Conservation (phyloP, 139 green algal genomes). For the Micractinium sp. region DNA sequence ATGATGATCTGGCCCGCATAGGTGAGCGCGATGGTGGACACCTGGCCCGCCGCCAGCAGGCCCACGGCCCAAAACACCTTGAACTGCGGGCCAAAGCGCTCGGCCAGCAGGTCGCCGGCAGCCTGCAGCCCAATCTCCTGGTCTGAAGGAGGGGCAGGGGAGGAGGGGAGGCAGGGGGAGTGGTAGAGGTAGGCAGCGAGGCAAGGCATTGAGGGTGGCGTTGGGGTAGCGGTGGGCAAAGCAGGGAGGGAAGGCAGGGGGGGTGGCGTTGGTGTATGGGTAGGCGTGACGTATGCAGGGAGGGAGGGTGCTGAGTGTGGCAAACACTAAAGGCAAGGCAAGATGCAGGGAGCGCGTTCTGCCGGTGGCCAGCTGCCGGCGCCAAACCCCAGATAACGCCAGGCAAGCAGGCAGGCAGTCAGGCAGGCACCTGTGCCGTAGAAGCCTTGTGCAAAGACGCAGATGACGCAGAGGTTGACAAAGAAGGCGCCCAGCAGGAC, state of each 20-base stretch:
- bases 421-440: background rate
- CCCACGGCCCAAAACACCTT: slow-evolving; percentile 59
- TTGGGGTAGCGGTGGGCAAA: no score
- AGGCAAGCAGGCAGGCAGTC: background rate
- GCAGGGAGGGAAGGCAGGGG: background rate
- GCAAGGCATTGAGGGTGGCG: background rate
- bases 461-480: slow-evolving; percentile 51
- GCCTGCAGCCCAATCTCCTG: slow-evolving; percentile 47
- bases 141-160: background rate
- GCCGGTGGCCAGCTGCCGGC: no score
- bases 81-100: slow-evolving; percentile 44
- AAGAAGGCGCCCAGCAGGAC: slow-evolving; percentile 49
- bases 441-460: slow-evolving; percentile 48
- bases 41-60: slow-evolving; percentile 62
- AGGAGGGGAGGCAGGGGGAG: background rate
- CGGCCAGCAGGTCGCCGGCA: slow-evolving; percentile 43
- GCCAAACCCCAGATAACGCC: background rate
- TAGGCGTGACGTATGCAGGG: no score
- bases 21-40: slow-evolving; percentile 60
- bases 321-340: no score
- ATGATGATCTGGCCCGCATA: slow-evolving; percentile 74
- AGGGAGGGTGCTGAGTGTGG: no score
- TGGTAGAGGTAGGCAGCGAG: background rate
- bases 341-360: no score
- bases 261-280: no score